phyloP scores from a whole-genome alignment of 2,329 filamentous ascomycete genomes.

The Fusarium virguliforme region DNA sequence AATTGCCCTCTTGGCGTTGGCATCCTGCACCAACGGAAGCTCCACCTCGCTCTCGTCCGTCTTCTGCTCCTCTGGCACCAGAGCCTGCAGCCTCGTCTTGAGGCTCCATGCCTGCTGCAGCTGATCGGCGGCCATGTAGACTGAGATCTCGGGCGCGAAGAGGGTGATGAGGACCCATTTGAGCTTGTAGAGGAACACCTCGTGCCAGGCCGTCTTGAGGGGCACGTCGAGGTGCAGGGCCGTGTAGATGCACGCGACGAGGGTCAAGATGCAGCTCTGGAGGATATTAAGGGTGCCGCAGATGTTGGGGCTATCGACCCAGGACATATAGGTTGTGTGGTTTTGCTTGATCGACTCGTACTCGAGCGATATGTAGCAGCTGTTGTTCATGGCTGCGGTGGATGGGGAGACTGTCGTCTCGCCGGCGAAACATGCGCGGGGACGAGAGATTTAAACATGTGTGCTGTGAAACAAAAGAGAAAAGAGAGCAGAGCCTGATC shows the following conservation, averaged over 20 bases:
- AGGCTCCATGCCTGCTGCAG: slow-evolving; percentile 33
- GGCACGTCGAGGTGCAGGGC: slow-evolving; percentile 58
- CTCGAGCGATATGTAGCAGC: not conserved
- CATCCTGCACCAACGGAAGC: not conserved
- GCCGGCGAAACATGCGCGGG: not conserved
- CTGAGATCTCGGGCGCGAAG: slow-evolving; percentile 54
- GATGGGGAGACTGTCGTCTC: not conserved
- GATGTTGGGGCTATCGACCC: not conserved
- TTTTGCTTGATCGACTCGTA: not conserved
- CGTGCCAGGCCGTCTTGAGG: slow-evolving; percentile 20
- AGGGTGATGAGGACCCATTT: slow-evolving; percentile 54
- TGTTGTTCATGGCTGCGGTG: not conserved
- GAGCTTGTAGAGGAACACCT: slow-evolving; percentile 40
- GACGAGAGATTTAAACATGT: not conserved
- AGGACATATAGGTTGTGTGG: not conserved
- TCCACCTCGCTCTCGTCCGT: not conserved
- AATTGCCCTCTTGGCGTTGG: not conserved
- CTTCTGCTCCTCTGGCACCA: not conserved
- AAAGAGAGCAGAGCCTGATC: not conserved
- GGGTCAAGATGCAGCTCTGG: slow-evolving; percentile 54
- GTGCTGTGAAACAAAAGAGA: not conserved
- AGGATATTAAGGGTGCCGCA: slow-evolving; percentile 43
- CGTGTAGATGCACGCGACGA: slow-evolving; percentile 56
- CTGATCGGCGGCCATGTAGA: slow-evolving; percentile 46
- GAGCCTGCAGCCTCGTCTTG: slow-evolving; percentile 6